Evolutionary conservation across 2,329 filamentous ascomycete genomes (phyloP).

Genomic region (Ophiostoma piceae): DNA sequence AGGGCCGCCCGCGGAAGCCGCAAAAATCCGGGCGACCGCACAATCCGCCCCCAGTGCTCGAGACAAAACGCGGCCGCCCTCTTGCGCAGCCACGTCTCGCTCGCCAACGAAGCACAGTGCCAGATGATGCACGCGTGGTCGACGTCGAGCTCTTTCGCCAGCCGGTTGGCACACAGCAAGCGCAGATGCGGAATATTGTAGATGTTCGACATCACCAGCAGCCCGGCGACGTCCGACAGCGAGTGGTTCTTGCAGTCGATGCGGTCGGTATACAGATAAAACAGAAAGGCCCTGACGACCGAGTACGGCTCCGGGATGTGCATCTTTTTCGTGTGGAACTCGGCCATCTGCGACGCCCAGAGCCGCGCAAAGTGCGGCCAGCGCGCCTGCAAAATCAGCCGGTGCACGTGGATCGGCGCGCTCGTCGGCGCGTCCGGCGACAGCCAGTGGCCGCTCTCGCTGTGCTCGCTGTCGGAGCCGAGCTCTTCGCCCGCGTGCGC

Average conservation of each 20-base stretch:
- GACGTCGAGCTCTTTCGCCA: constrained; percentile 86
- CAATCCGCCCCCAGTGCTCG: constrained; percentile 89
- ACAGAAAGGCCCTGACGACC: constrained; percentile 89
- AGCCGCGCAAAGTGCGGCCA: constrained; percentile 96
- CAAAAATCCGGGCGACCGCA: constrained; percentile 82
- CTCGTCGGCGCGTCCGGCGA: constrained; percentile 62
- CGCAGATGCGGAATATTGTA: constrained; percentile 95
- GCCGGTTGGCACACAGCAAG: constrained; percentile 81
- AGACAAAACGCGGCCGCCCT: constrained; percentile 85
- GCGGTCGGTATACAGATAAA: constrained; percentile 94
- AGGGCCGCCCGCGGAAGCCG: constrained; percentile 71
- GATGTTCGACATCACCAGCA: constrained; percentile 95
- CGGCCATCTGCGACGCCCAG: constrained; percentile 90
- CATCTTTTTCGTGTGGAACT: constrained; percentile 96
- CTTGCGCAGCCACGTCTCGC: constrained; percentile 88
- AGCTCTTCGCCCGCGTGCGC: constrained; percentile 60
- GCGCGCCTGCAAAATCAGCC: constrained; percentile 85
- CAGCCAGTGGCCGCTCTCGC: constrained; percentile 43
- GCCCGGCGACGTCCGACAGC: constrained; percentile 81
- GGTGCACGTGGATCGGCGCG: constrained; percentile 86
- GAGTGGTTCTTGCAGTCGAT: constrained; percentile 47
- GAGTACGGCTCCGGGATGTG: constrained; percentile 95
- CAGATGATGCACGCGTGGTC: constrained; percentile 94
- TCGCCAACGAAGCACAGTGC: constrained; percentile 85
- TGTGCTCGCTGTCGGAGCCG: not conserved